Percentiles rank a stretch among this genome's conserved stretches.
Evolutionary conservation across 306 rosid species (phyloP).

Genomic region (Dryas alaskensis): DNA sequence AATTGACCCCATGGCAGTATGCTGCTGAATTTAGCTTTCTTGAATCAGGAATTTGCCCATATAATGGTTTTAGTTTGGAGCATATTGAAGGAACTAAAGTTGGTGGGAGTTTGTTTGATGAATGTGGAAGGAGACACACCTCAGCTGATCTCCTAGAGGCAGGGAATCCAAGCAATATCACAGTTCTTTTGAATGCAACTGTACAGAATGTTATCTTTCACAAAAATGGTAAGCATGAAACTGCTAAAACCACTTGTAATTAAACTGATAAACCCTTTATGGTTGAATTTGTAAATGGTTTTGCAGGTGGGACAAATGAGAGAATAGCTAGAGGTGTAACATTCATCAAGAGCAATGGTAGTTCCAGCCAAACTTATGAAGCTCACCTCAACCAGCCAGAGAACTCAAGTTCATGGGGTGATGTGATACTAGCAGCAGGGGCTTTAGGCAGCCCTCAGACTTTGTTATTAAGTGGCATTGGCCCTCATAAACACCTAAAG

Average conservation of each 20-base stretch:
- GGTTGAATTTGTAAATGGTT: not conserved
- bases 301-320: constrained; percentile 43
- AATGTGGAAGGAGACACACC: constrained; percentile 54
- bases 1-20: constrained; percentile 58
- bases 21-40: constrained; percentile 70
- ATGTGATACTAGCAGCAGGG: constrained; percentile 70
- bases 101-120: constrained; percentile 67
- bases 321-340: constrained; percentile 53
- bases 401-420: constrained; percentile 49
- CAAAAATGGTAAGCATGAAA: constrained; percentile 40
- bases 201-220: constrained; percentile 57
- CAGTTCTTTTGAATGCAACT: constrained; percentile 66
- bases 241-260: not conserved
- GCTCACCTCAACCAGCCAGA: constrained; percentile 46
- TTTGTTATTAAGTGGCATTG: constrained; percentile 62
- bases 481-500: constrained; percentile 52
- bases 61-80: constrained; percentile 66
- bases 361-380: constrained; percentile 34
- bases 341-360: constrained; percentile 57
- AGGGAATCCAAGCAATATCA: constrained; percentile 46
- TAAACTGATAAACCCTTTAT: not conserved
- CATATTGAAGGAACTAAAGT: constrained; percentile 69
- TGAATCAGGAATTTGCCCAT: constrained; percentile 68
- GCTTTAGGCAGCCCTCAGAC: constrained; percentile 80
- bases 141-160: constrained; percentile 65